phyloP scores from a whole-genome alignment of 108 stramenopile species.

The Nannochloropsis gaditana region DNA sequence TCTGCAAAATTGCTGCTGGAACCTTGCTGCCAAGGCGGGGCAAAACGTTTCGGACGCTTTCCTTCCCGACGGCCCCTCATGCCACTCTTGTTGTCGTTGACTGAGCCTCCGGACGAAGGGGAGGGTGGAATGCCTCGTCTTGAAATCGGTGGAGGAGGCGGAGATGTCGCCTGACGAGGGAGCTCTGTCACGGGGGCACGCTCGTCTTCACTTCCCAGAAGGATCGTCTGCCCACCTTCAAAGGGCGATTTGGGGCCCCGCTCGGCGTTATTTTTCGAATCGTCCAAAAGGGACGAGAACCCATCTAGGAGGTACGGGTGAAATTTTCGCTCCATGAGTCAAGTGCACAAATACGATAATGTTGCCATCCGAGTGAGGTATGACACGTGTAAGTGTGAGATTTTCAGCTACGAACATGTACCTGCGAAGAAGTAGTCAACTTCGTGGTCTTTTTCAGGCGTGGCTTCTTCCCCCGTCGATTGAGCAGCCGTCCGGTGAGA shows the following conservation, averaged over 20 bases:
- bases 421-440: slow-evolving; percentile 2
- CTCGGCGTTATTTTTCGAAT: background rate
- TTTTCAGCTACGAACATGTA: no score
- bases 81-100: background rate
- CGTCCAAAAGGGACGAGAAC: slow-evolving; percentile 4
- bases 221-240: background rate
- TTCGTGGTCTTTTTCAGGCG: background rate
- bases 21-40: background rate
- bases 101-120: background rate
- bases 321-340: no score
- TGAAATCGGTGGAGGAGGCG: slow-evolving; percentile 10
- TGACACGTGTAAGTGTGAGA: no score
- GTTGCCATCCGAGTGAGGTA: no score
- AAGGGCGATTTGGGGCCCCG: background rate
- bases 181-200: background rate
- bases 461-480: no score
- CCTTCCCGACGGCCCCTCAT: background rate
- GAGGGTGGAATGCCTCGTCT: background rate
- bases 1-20: background rate
- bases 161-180: background rate
- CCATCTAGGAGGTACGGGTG: background rate
- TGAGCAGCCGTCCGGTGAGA: no score
- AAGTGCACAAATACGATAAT: no score
- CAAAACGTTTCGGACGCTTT: background rate
- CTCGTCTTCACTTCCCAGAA: slow-evolving; percentile 10